Evolutionary conservation across 2,329 filamentous ascomycete genomes (phyloP).

Genomic region (Aspergillus sp.): DNA sequence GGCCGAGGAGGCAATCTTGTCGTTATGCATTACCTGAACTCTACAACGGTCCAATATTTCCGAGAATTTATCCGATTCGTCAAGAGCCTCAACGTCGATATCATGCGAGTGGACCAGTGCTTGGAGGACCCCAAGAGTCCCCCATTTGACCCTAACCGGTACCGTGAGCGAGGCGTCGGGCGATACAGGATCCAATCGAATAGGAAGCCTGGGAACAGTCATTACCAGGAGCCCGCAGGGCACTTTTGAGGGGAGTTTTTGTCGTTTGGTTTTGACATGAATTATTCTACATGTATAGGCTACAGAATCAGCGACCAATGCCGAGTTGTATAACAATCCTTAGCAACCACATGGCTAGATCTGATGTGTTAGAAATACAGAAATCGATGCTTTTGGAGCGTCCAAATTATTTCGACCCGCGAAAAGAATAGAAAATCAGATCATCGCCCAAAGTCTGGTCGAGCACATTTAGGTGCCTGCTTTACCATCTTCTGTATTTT

Average conservation of each 20-base stretch:
- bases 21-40: constrained; percentile 69
- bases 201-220: background rate
- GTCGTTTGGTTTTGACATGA: background rate
- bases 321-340: constrained; percentile 1
- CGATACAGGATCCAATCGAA: constrained; percentile 2
- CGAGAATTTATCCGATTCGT: constrained; percentile 64
- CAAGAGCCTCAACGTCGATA: constrained; percentile 61
- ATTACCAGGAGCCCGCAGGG: too few species aligned
- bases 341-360: constrained; percentile 6
- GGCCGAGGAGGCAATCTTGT: constrained; percentile 63
- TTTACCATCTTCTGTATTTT: constrained; percentile 30
- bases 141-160: constrained; percentile 4
- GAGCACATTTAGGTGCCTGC: constrained; percentile 26
- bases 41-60: constrained; percentile 63
- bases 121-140: constrained; percentile 55
- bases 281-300: background rate
- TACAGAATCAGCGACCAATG: background rate
- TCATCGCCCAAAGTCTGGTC: constrained; percentile 28
- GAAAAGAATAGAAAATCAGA: constrained; percentile 6
- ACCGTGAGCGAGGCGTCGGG: background rate
- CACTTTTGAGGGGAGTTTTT: background rate
- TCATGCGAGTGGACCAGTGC: constrained; percentile 68
- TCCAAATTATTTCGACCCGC: constrained; percentile 9
- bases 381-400: background rate
- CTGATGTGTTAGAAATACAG: constrained; percentile 10